These are phyloP conservation scores for Chytriomyces confervae DNA, from an alignment of 192 early-diverging fungal genomes.

Conservation along the genomic window DNA sequence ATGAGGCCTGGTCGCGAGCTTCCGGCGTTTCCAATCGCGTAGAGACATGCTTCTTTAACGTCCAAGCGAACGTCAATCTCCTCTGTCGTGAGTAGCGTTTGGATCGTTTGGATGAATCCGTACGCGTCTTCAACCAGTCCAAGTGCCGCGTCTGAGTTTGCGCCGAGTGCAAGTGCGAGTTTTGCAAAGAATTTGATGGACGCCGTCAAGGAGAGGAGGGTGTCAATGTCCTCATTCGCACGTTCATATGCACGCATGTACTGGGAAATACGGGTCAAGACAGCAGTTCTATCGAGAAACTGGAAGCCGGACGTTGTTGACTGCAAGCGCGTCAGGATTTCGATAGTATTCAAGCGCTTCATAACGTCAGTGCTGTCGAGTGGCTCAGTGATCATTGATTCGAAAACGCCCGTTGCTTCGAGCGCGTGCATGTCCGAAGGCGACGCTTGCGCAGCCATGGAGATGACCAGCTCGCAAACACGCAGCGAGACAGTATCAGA, in stretches of 20 bases:
- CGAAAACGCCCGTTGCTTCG: neutral
- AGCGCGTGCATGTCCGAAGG: neutral
- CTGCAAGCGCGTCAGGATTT: constrained; percentile 2
- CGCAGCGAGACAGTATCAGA: constrained; percentile 1
- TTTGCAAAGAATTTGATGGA: constrained; percentile 14
- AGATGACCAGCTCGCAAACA: constrained; percentile 3
- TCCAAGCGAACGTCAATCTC: neutral
- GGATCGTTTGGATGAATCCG: neutral
- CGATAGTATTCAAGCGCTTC: neutral
- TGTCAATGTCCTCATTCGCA: neutral
- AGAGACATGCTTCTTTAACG: constrained; percentile 11
- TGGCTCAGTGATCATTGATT: neutral
- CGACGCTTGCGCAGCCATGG: neutral
- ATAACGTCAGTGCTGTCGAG: constrained; percentile 2
- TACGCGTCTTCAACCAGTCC: neutral
- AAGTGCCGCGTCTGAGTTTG: neutral
- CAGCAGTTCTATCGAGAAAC: constrained; percentile 9
- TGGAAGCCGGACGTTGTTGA: neutral
- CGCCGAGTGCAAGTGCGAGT: neutral
- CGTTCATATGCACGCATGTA: neutral
- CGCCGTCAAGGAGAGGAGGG: neutral
- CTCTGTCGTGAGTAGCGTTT: neutral
- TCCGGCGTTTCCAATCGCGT: constrained; percentile 10
- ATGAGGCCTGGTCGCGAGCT: neutral
- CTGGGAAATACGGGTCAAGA: neutral